Conservation (phyloP, 306 rosid genomes). For the Vigna radiata region DNA sequence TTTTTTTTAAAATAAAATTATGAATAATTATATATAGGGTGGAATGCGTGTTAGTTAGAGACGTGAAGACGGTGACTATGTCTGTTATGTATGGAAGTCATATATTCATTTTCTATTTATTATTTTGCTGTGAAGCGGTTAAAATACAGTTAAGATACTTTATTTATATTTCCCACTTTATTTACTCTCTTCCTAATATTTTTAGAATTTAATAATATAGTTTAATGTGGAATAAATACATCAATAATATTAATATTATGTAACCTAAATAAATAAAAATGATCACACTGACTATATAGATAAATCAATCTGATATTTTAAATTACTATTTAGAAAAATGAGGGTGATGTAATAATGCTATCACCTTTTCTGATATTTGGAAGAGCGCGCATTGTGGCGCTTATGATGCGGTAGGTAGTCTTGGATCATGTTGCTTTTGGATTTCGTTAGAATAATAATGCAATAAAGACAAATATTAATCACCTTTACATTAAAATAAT, state of each 20-base stretch:
- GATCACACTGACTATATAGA: too few relatives aligned
- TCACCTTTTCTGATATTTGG: neutral
- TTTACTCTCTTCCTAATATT: neutral
- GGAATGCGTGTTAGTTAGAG: constrained; percentile 30
- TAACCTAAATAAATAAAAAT: too few relatives aligned
- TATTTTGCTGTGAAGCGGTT: neutral
- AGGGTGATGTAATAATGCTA: neutral
- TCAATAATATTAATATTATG: too few relatives aligned
- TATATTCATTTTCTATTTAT: constrained; percentile 23
- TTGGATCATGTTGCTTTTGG: constrained; percentile 43
- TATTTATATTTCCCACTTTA: neutral
- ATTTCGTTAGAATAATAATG: neutral
- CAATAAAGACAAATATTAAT: neutral
- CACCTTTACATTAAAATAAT: neutral
- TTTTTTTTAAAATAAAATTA: neutral
- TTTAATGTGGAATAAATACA: neutral
- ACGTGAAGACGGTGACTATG: constrained; percentile 32
- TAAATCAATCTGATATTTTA: too few relatives aligned
- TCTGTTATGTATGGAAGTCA: neutral
- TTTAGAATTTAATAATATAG: neutral
- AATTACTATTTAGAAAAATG: neutral
- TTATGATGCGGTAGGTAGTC: constrained; percentile 46
- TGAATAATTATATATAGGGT: constrained; percentile 48
- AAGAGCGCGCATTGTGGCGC: constrained; percentile 54
- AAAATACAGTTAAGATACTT: constrained; percentile 7